phyloP scores from a whole-genome alignment of 2,329 filamentous ascomycete species.

The Xylaria sp. region DNA sequence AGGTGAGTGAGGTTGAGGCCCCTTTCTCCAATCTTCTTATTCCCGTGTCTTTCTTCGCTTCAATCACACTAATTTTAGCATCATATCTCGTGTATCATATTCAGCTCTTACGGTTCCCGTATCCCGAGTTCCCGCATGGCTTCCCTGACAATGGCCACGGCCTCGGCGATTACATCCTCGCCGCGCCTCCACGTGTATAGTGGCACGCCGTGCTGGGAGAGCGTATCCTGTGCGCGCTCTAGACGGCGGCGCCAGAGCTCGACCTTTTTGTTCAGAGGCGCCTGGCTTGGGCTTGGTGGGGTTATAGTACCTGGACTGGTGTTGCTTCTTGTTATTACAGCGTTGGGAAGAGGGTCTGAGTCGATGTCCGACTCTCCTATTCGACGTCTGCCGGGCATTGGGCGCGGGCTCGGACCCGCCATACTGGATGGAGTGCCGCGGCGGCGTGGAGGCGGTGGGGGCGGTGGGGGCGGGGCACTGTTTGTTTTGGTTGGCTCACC shows the following conservation, averaged over 20 bases:
- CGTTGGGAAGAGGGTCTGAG: constrained; percentile 53
- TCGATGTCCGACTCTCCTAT: constrained; percentile 55
- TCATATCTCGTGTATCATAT: neutral
- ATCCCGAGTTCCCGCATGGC: constrained; percentile 58
- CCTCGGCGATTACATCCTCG: constrained; percentile 74
- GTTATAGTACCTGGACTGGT: constrained; percentile 35
- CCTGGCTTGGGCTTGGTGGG: constrained; percentile 38
- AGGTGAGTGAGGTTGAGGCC: neutral
- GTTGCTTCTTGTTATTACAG: constrained; percentile 41
- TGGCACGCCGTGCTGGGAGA: constrained; percentile 73
- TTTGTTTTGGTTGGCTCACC: constrained; percentile 26
- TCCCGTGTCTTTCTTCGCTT: too few species aligned
- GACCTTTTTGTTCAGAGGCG: constrained; percentile 71
- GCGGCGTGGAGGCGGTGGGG: constrained; percentile 60
- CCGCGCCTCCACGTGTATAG: constrained; percentile 80
- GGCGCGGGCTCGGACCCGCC: constrained; percentile 41
- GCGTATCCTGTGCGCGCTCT: constrained; percentile 68
- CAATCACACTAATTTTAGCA: neutral
- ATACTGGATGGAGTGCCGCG: constrained; percentile 55
- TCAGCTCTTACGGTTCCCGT: neutral
- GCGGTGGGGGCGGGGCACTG: constrained; percentile 55
- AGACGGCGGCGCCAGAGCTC: constrained; percentile 78
- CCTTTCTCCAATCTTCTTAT: neutral
- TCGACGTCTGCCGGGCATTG: constrained; percentile 44
- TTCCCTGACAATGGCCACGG: constrained; percentile 71